These are phyloP conservation scores for Geoglossum glabrum DNA, from an alignment of 495 filamentous ascomycete genomes.

Conservation along the genomic window DNA sequence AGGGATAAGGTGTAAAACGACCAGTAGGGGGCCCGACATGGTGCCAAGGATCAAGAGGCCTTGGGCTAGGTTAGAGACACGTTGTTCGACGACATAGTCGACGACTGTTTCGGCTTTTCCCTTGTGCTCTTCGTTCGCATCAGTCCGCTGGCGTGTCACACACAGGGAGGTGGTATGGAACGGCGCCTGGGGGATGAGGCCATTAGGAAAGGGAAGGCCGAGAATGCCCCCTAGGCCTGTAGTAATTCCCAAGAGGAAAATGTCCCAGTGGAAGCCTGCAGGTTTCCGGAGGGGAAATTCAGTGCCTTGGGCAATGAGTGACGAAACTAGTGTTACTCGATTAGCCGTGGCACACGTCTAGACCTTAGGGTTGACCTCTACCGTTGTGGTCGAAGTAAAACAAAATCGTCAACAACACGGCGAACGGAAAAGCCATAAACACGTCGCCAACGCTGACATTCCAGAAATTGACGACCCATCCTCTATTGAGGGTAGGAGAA, in stretches of 20 bases:
- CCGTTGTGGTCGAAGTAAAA: conserved; percentile 85
- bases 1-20: conserved; percentile 68
- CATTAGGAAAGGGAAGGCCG: conserved; percentile 81
- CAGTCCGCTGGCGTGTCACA: conserved; percentile 42
- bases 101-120: conserved; percentile 32
- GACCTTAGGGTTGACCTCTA: background rate
- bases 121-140: conserved; percentile 33
- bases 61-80: conserved; percentile 67
- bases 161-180: conserved; percentile 79
- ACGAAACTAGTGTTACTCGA: background rate
- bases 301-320: conserved; percentile 73
- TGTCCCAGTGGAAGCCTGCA: conserved; percentile 89
- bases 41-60: conserved; percentile 69
- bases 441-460: conserved; percentile 51
- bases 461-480: conserved; percentile 84
- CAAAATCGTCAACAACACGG: conserved; percentile 62
- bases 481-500: conserved; percentile 55
- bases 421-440: conserved; percentile 80
- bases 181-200: conserved; percentile 74
- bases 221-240: conserved; percentile 68
- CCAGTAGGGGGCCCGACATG: conserved; percentile 69
- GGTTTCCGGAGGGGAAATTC: conserved; percentile 85
- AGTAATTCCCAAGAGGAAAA: conserved; percentile 79
- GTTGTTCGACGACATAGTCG: conserved; percentile 74
- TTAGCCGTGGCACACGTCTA: background rate